Conservation (phyloP, 2,329 filamentous ascomycete species). For the Aspergillus fumigatus region DNA sequence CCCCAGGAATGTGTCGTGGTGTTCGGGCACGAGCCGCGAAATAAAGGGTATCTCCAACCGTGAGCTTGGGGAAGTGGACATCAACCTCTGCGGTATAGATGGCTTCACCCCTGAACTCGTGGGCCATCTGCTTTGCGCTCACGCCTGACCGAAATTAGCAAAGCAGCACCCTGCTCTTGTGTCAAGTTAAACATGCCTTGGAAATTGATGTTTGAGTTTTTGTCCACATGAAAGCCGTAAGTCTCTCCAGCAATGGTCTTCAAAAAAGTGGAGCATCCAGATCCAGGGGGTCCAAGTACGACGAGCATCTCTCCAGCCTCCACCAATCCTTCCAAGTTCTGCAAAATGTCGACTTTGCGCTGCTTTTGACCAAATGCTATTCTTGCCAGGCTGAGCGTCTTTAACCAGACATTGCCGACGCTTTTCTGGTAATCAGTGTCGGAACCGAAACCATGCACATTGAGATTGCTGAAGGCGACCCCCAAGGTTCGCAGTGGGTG, state of each 20-base stretch:
- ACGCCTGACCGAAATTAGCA: background rate
- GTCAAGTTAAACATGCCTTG: background rate
- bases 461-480: constrained; percentile 59
- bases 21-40: constrained; percentile 62
- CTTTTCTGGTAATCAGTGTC: constrained; percentile 65
- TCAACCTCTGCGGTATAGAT: constrained; percentile 58
- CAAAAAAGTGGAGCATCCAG: constrained; percentile 69
- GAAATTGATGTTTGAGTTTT: background rate
- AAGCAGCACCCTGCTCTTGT: background rate
- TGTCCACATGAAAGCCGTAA: background rate
- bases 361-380: background rate
- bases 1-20: constrained; percentile 22
- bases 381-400: constrained; percentile 18
- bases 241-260: constrained; percentile 74
- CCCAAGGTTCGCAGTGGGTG: constrained; percentile 44
- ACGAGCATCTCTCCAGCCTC: constrained; percentile 44
- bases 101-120: constrained; percentile 52
- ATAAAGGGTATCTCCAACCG: constrained; percentile 67
- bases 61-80: constrained; percentile 46
- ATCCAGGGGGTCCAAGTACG: constrained; percentile 36
- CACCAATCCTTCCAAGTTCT: constrained; percentile 48
- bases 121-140: constrained; percentile 50
- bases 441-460: constrained; percentile 61
- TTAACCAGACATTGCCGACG: constrained; percentile 54
- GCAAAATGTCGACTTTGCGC: constrained; percentile 47